Percentiles rank a stretch among this genome's conserved stretches.
Conservation (phyloP, 768 basidiomycete species). For the Melanogaster broomeanus region DNA sequence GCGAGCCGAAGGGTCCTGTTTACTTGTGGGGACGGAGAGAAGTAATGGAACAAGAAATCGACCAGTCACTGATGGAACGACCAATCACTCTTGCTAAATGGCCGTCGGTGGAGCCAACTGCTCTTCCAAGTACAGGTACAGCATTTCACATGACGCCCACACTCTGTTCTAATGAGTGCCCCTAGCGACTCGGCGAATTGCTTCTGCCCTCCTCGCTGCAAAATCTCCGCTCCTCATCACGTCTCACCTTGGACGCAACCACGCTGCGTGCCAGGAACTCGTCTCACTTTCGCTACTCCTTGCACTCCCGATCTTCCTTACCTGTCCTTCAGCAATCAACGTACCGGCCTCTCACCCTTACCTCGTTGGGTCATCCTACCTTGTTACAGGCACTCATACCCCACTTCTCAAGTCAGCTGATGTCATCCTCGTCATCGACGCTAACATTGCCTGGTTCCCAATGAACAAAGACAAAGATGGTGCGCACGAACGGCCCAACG, state of each 20-base stretch:
- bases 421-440: slow-evolving; percentile 64
- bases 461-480: slow-evolving; percentile 39
- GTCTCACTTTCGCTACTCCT: slow-evolving; percentile 49
- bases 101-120: slow-evolving; percentile 52
- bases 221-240: slow-evolving; percentile 64
- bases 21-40: slow-evolving; percentile 78
- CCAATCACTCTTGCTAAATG: slow-evolving; percentile 40
- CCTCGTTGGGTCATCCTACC: slow-evolving; percentile 54
- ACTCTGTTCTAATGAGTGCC: not conserved
- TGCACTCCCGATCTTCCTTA: slow-evolving; percentile 53
- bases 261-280: slow-evolving; percentile 46
- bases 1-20: slow-evolving; percentile 71
- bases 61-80: slow-evolving; percentile 35
- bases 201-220: slow-evolving; percentile 49
- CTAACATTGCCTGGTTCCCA: slow-evolving; percentile 67
- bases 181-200: slow-evolving; percentile 41
- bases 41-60: slow-evolving; percentile 64
- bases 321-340: slow-evolving; percentile 52
- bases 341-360: slow-evolving; percentile 59
- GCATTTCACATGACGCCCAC: not conserved
- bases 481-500: slow-evolving; percentile 35
- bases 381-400: slow-evolving; percentile 45
- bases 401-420: slow-evolving; percentile 55
- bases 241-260: slow-evolving; percentile 60
- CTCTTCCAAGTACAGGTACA: slow-evolving; percentile 43